Evolutionary conservation across 495 filamentous ascomycete genomes (phyloP), one percentile per base, ranked within the genome.

Genomic region (Xylaria cubensis): DNA sequence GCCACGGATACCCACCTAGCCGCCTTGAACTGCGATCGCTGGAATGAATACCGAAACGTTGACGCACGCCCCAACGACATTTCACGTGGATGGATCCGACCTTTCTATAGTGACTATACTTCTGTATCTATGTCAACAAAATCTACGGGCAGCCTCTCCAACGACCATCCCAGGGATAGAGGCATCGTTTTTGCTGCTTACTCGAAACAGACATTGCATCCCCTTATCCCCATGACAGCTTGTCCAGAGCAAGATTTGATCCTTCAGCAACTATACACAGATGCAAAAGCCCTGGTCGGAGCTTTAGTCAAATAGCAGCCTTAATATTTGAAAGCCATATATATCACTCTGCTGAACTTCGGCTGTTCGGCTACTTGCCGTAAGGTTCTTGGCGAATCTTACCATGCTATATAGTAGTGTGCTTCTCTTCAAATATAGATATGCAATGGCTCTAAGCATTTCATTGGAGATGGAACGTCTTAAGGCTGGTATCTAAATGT

Each of bases 101-200:
- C 81, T 1, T 84, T 84, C 44, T 80, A 80, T 59, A 77, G 77
- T 4, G 78, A 78, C 15, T 55, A 81, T 42, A 19, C 53, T 39
- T 48, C 73, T 17, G 42, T 46, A 19, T 46, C 67, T 13, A 42
- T 13, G 39, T 6, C 70, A 21, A 32, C 55, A 24, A 66, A 50
- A n/a, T 21, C 24, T 21, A 48, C 46, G 24, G 46, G 61, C 15
- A 46, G 42, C 39, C 29, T 36, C n/a, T 3, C 58, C 5, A 66
- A 69, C 36, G 29, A 34, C 26, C 48, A 64, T 36, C 9, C 39
- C 10, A 72, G 68, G 63, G 69, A 84, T 46, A 75, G 82, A 53
- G 82, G 82, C 15, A 76, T 84, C 10, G 79, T 84, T 8, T 84
- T 84, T 67, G 79, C 80, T 5, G 82, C 81, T 2, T 83, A 82